Evolutionary conservation across 306 rosid genomes (phyloP), one percentile per base, ranked within the genome.

Genomic region (Hippophae gyantsensis): DNA sequence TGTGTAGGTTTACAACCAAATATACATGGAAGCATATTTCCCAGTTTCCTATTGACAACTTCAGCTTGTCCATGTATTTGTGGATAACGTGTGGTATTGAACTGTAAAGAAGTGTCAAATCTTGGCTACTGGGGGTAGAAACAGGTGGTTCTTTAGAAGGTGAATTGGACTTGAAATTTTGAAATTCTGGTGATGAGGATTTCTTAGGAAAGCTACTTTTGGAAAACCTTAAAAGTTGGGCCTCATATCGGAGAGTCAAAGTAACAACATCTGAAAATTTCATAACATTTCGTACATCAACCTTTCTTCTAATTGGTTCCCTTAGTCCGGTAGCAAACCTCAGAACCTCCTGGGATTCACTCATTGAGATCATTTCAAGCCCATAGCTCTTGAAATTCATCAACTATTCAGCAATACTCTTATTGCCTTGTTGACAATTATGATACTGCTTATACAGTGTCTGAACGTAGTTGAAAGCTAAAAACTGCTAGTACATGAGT

Each of bases 281-380:
- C 48, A 1, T 7, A 8, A 45, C 7, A 45, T 45, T 18, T 18
- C 23, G 23, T 18, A 18, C 23, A 18, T 8, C 48, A 45, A 45
- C 2, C 10, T 0, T 6, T 55, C 44, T 18, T 0, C 10, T 13
- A 1, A 55, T 38, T 2, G 2, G 27, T 0, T 14, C 6, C 5
- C 13, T 38, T 10, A 55, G 8, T 38, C 59, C 18, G 40, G 27
- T 3, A 2, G 41, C 23, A 40, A 27, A 56, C 3, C 6, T 1
- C 0, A 0, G 0, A 7, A 2, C n/a, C 13, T 26, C 7, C n/a
- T 56, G 7, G 2, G 43, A 3, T 0, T 1, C 2, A 38, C 9
- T 56, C 60, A 0, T 5, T 23, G 5, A 46, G n/a, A 0, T 7
- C 13, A 12, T 60, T 60, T 10, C 43, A 10, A 3, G 11, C 27